Percentiles rank a stretch among this genome's conserved stretches.
phyloP scores from a whole-genome alignment of 257 asterid species.

The Salvia miltiorrhiza region DNA sequence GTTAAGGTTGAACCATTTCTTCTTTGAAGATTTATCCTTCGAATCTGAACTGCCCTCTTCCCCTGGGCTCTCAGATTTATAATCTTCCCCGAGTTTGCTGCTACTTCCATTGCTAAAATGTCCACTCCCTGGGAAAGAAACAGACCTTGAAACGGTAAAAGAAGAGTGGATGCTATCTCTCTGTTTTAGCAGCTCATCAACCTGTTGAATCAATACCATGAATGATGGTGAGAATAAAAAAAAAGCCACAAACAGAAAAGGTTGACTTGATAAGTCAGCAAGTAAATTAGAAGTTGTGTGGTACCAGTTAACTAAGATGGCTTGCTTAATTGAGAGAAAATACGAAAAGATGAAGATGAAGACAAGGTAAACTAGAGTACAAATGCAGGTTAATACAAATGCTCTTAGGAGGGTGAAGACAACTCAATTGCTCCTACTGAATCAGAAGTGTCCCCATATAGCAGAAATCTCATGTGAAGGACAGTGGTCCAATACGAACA shows the following conservation, averaged over 20 bases:
- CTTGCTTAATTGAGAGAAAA: not conserved
- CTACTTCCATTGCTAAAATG: slow-evolving; percentile 79
- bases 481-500: not conserved
- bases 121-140: slow-evolving; percentile 54
- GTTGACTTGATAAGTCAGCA: not conserved
- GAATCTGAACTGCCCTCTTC: slow-evolving; percentile 93
- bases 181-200: slow-evolving; percentile 90
- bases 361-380: too few species aligned
- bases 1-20: slow-evolving; percentile 88
- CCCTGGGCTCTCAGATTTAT: slow-evolving; percentile 62
- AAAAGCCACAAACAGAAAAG: not conserved
- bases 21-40: slow-evolving; percentile 75
- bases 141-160: slow-evolving; percentile 64
- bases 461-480: not conserved
- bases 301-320: not conserved
- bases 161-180: slow-evolving; percentile 86
- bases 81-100: slow-evolving; percentile 64
- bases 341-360: not conserved
- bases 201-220: slow-evolving; percentile 41
- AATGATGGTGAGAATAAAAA: not conserved
- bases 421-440: not conserved
- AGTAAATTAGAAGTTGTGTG: not conserved
- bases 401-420: not conserved
- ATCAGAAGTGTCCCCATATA: not conserved
- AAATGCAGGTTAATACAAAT: not conserved